Conservation (phyloP, 2,329 filamentous ascomycete species). For the Fonsecaea multimorphosa region DNA sequence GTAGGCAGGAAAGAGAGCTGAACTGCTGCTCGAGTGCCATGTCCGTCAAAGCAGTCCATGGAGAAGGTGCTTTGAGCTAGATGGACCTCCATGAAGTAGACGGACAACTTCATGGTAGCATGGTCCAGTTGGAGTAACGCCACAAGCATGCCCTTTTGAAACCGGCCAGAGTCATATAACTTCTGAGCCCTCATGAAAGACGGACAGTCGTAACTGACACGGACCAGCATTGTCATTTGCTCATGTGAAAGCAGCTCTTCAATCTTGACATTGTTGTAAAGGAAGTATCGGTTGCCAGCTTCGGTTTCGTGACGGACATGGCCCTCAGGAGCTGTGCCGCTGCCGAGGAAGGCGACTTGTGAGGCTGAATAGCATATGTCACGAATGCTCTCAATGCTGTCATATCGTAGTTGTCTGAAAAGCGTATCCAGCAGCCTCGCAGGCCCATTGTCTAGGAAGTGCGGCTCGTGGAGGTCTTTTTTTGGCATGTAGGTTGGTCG, state of each 20-base stretch:
- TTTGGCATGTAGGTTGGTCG: conserved; percentile 45
- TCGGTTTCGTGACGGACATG: conserved; percentile 27
- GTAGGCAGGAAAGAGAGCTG: conserved; percentile 31
- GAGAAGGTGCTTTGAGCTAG: conserved; percentile 35
- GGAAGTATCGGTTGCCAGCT: conserved; percentile 30
- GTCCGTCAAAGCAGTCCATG: conserved; percentile 31
- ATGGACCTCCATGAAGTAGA: conserved; percentile 41
- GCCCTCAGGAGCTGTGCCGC: neutral
- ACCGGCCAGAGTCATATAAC: conserved; percentile 38
- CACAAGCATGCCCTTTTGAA: conserved; percentile 43
- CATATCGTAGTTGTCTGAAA: conserved; percentile 48
- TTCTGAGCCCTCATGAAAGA: conserved; percentile 38
- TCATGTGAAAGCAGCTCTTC: conserved; percentile 36
- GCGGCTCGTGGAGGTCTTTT: conserved; percentile 39
- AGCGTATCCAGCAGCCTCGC: conserved; percentile 45
- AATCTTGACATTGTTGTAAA: conserved; percentile 29
- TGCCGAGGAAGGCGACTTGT: conserved; percentile 29
- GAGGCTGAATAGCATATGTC: conserved; percentile 44
- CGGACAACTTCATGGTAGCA: conserved; percentile 36
- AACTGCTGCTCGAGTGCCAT: conserved; percentile 32
- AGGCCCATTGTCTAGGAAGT: conserved; percentile 42
- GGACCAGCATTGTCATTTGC: conserved; percentile 37
- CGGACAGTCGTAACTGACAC: conserved; percentile 44
- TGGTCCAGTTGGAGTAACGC: conserved; percentile 41
- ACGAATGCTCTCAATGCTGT: conserved; percentile 43